A percentile compares a stretch with the other conserved stretches of the same genome.
Evolutionary conservation across 768 basidiomycete species (phyloP).

Genomic region (Leccinum uliginosum): DNA sequence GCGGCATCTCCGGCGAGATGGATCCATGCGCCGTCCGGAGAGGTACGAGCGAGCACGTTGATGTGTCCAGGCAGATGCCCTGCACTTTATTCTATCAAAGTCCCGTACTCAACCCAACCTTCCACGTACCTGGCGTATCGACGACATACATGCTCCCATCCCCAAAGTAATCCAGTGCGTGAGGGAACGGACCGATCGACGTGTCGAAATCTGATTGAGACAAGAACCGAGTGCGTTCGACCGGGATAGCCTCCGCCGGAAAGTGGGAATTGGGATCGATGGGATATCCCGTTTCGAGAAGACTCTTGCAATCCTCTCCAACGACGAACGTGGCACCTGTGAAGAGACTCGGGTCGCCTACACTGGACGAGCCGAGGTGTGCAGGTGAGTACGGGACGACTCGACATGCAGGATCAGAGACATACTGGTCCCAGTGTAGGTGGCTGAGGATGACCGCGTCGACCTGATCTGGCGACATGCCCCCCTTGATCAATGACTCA

Average conservation of each 20-base stretch:
- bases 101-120: background rate
- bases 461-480: slow-evolving; percentile 39
- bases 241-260: slow-evolving; percentile 31
- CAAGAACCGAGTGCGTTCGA: slow-evolving; percentile 35
- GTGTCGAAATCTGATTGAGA: slow-evolving; percentile 26
- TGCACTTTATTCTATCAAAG: background rate
- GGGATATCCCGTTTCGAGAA: slow-evolving; percentile 40
- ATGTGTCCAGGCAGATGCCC: slow-evolving; percentile 52
- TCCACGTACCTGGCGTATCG: slow-evolving; percentile 39
- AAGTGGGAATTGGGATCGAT: slow-evolving; percentile 32
- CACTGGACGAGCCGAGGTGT: slow-evolving; percentile 5
- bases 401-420: background rate
- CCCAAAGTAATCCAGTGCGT: slow-evolving; percentile 46
- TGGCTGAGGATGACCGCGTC: slow-evolving; percentile 45
- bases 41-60: slow-evolving; percentile 49
- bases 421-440: slow-evolving; percentile 44
- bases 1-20: slow-evolving; percentile 52
- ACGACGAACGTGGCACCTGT: slow-evolving; percentile 42
- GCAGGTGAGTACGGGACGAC: background rate
- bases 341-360: slow-evolving; percentile 44
- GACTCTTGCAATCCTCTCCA: slow-evolving; percentile 33
- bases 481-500: slow-evolving; percentile 47
- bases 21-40: slow-evolving; percentile 49
- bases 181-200: slow-evolving; percentile 46
- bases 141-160: slow-evolving; percentile 56